Base-by-base conservation (phyloP, 2,329 filamentous ascomycete genomes). In the Catunica adiposa region DNA sequence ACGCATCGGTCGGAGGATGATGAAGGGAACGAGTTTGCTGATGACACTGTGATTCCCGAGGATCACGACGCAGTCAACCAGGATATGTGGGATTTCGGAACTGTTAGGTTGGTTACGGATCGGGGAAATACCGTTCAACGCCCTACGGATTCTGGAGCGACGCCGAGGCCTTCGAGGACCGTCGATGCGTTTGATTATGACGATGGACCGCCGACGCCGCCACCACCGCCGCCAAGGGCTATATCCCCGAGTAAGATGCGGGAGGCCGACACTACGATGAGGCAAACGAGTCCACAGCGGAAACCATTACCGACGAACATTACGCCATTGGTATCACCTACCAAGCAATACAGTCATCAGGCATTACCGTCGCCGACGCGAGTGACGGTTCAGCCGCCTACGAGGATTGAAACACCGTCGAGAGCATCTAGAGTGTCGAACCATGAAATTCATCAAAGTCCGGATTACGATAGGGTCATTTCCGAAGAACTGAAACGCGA, bases 31-130 rank as follows among this genome's bases (percentile, higher is more conserved):
- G 80, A 86, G 22, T 74, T 73, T 7, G 73, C 78, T 38, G 75
- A 79, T 50, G 70, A 74, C 11, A 70, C 72, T 6, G 70, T 71
- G 20, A 38, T 52, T 9, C 50, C 50, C 9, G 22, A 52, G 15
- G 15, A 20, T 14, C n/a, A 14, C 2, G 60, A 72, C 1, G 76
- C 82, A 57, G 77, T 84, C 34, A 76, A 83, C 59, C 87, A 96
- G 66, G 92, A 97, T 66, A 80, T 97, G 65, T 98, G 92, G 92
- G 92, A 98, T 67, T 98, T 98, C 71, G 92, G 92, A 46, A 98
- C 92, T 0, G 87, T 98, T 54, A 79, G 89, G 56, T 82, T 94
- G 4, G 82, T 83, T n/a, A 79, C 77, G 31, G 80, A 83, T 55
- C 76, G 79, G 26, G 80, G 82, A 59, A 76, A 75, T 29, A 65